These are phyloP conservation scores for Tulasnella sp. DNA, from an alignment of 768 basidiomycete genomes.

Conservation along the genomic window DNA sequence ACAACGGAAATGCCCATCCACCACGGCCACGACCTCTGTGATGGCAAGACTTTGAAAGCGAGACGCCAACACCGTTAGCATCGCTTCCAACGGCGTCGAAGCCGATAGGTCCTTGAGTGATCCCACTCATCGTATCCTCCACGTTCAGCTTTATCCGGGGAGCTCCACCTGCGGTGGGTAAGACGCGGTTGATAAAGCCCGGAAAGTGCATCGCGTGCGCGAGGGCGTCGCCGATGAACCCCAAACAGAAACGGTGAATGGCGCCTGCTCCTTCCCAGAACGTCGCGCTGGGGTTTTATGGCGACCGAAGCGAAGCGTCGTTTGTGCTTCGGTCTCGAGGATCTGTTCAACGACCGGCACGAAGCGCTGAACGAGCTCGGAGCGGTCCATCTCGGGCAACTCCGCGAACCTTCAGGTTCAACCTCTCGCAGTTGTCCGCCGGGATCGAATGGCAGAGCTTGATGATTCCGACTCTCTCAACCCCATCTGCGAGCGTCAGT, in stretches of 20 bases:
- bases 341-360: neutral
- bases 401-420: neutral
- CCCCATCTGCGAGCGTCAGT: neutral
- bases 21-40: too few species aligned
- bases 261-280: neutral
- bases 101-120: neutral
- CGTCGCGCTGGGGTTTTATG: neutral
- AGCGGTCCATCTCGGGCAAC: neutral
- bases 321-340: neutral
- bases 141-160: neutral
- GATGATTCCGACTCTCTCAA: neutral
- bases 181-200: neutral
- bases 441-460: neutral
- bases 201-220: neutral
- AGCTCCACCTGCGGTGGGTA: neutral
- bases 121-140: neutral
- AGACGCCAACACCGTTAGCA: neutral
- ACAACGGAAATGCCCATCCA: too few species aligned
- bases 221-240: neutral
- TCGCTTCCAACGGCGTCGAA: neutral
- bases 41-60: neutral
- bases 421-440: neutral
- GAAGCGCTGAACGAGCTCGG: neutral
- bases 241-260: neutral
- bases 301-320: neutral